These are phyloP conservation scores for Syzygium oleosum DNA, from an alignment of 345 rosid species.

Conservation along the genomic window DNA sequence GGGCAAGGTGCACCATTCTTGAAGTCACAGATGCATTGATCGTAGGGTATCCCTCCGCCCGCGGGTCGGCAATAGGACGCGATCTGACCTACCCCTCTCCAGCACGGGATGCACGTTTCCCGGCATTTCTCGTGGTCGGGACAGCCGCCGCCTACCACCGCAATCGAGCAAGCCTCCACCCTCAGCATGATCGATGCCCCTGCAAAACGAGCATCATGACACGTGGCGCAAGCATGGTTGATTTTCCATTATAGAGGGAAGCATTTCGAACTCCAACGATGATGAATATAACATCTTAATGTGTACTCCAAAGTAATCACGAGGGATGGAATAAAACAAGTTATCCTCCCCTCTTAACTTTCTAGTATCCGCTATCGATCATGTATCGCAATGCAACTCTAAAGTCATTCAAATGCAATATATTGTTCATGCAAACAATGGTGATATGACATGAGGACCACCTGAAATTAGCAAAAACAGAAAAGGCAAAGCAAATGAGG, in stretches of 20 bases:
- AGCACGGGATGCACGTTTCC: constrained; percentile 14
- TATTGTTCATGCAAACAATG: neutral
- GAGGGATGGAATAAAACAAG: neutral
- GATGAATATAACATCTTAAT: too few species aligned
- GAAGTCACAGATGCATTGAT: constrained; percentile 13
- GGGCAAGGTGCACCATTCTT: constrained; percentile 13
- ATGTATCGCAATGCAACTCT: neutral
- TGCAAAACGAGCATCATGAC: neutral
- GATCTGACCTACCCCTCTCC: constrained; percentile 8
- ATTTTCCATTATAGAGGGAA: neutral
- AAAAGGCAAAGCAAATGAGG: neutral
- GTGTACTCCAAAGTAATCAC: neutral
- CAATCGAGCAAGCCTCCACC: neutral
- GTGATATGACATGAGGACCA: neutral
- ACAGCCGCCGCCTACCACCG: constrained; percentile 21
- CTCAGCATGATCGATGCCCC: neutral
- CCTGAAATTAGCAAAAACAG: neutral
- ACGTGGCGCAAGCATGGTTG: neutral
- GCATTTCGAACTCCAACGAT: neutral
- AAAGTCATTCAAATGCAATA: neutral
- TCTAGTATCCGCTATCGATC: too few species aligned
- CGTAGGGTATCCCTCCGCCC: constrained; percentile 13
- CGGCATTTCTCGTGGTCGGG: constrained; percentile 3
- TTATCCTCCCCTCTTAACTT: too few species aligned
- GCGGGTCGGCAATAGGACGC: constrained; percentile 1